Evolutionary conservation across 2,329 filamentous ascomycete species (phyloP), one percentile per base, ranked within the genome.

Genomic region (Amauroascus niger): DNA sequence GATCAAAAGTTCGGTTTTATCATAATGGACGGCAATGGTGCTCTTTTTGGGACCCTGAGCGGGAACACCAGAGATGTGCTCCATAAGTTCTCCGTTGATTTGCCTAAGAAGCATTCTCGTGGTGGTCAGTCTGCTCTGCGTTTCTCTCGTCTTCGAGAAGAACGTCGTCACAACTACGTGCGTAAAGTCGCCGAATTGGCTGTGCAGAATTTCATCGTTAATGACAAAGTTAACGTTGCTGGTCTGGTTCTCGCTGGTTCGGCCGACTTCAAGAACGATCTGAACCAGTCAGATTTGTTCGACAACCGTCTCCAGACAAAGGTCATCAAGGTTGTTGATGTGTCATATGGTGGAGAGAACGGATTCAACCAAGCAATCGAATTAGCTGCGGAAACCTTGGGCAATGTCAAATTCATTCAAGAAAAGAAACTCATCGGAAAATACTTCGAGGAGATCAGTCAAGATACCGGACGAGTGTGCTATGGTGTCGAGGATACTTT

Each of bases 1-100:
- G 93, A 98, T 71, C 93, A 97, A 75, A 96, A 95, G 74, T 98
- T 98, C 64, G 93, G 93, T 53, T 98, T 98, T 76, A 98, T 98
- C 72, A 85, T 98, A 76, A 98, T 98, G 93, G 93, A 98, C 69
- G 93, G 93, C 76, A 98, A 98, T 74, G 94, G 93, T 64, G 88
- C 93, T 41, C 83, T 98, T 28, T 98, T 98, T 63, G 93, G 93
- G 65, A 98, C 93, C 0, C 79, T 98, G 40, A 95, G 89, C 66
- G 94, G 93, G 63, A 98, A 98, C 74, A 98, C 93, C 33, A 84
- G 93, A 70, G 94, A 98, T 64, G 81, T 98, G 48, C 80, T 97
- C 50, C 93, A 98, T 77, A 98, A 98, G 75, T 95, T 98, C 76
- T 88, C 87, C 18, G 93, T 98, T 70, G 94, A 98, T 79, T 79